These are phyloP conservation scores for Cutaneotrichosporon spelunceum DNA, from an alignment of 1,284 basidiomycete genomes.

Conservation along the genomic window DNA sequence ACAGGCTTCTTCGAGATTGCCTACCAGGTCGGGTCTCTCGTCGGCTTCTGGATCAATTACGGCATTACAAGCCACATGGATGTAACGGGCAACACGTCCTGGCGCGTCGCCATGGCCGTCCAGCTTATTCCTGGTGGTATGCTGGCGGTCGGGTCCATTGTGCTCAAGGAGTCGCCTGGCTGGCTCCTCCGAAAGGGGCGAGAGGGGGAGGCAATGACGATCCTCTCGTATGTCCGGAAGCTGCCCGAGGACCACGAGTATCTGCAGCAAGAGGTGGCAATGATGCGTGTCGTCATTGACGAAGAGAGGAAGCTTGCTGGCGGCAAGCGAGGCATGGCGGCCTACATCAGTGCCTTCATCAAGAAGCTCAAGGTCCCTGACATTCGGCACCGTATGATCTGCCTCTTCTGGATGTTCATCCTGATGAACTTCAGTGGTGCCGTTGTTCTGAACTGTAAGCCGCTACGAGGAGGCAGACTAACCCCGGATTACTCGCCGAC, in stretches of 20 bases:
- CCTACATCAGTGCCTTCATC: constrained; percentile 8
- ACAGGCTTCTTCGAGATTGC: constrained; percentile 57
- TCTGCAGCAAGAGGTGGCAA: constrained; percentile 49
- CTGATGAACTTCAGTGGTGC: constrained; percentile 10
- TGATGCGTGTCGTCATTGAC: constrained; percentile 32
- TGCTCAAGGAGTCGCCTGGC: constrained; percentile 57
- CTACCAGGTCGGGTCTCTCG: constrained; percentile 44
- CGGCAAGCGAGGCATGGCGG: constrained; percentile 1
- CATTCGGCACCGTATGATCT: constrained; percentile 13
- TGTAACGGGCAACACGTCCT: constrained; percentile 38
- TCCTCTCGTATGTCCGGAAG: constrained; percentile 52
- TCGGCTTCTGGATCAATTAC: constrained; percentile 52
- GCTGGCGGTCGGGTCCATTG: constrained; percentile 53
- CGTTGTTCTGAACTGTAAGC: constrained; percentile 3
- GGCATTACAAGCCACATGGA: constrained; percentile 52
- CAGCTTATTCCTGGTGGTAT: constrained; percentile 58
- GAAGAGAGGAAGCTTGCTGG: constrained; percentile 30
- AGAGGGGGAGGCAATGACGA: constrained; percentile 50
- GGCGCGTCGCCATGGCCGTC: constrained; percentile 57
- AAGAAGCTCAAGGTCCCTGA: constrained; percentile 2
- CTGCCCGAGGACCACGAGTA: constrained; percentile 49
- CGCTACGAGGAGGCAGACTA: background rate
- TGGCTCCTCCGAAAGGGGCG: constrained; percentile 56
- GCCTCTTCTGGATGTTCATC: constrained; percentile 6
- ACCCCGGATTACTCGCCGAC: constrained; percentile 35